Evolutionary conservation across 2,329 filamentous ascomycete species (phyloP).

Genomic region (Botryotinia globosa): DNA sequence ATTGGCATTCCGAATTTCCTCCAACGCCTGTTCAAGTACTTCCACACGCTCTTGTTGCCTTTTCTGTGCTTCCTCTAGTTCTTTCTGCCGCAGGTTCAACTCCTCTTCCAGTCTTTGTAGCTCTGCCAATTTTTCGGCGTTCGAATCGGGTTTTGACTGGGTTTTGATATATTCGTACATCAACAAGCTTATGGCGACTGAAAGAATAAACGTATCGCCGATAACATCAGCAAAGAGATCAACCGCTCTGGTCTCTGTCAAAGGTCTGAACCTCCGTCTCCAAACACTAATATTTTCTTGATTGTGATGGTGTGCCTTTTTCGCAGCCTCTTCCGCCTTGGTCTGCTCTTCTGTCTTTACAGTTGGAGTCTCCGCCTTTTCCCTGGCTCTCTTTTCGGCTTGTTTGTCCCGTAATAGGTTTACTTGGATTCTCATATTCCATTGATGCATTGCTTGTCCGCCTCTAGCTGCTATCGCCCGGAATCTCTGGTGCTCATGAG

Average conservation of each 20-base stretch:
- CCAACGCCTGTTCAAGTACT: slow-evolving; percentile 36
- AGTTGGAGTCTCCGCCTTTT: slow-evolving; percentile 61
- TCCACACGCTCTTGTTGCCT: slow-evolving; percentile 38
- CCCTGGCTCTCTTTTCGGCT: slow-evolving; percentile 57
- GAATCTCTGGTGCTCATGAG: slow-evolving; percentile 62
- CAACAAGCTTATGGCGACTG: slow-evolving; percentile 55
- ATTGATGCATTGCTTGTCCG: slow-evolving; percentile 62
- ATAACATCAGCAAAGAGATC: slow-evolving; percentile 65
- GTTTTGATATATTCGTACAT: slow-evolving; percentile 61
- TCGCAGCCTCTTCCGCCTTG: slow-evolving; percentile 51
- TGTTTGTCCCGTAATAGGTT: slow-evolving; percentile 56
- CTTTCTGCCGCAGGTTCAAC: slow-evolving; percentile 47
- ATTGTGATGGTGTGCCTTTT: slow-evolving; percentile 36
- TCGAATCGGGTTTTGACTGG: slow-evolving; percentile 58
- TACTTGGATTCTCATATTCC: slow-evolving; percentile 64
- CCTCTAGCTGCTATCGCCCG: slow-evolving; percentile 59
- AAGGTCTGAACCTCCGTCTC: slow-evolving; percentile 58
- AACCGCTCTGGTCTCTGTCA: slow-evolving; percentile 64
- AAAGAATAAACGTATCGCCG: slow-evolving; percentile 61
- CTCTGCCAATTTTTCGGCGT: slow-evolving; percentile 51
- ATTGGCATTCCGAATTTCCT: slow-evolving; percentile 34
- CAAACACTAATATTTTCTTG: slow-evolving; percentile 51
- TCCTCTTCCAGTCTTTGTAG: slow-evolving; percentile 55
- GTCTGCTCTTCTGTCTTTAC: slow-evolving; percentile 62
- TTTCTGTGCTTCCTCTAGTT: slow-evolving; percentile 51